Conservation (phyloP, 306 rosid species). For the Vigna hirtella region DNA sequence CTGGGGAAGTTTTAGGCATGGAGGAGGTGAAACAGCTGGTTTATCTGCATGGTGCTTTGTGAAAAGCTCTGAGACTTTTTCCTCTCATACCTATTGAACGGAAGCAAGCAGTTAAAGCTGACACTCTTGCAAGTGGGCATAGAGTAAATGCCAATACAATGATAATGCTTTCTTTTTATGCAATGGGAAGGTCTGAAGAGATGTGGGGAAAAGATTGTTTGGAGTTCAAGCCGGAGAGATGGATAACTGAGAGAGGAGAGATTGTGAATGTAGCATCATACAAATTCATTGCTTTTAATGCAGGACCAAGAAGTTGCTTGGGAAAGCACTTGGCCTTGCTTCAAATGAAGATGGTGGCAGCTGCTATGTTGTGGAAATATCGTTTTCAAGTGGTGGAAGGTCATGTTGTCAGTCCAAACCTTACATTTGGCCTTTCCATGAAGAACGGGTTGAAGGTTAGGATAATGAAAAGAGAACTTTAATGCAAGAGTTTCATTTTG, state of each 20-base stretch:
- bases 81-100: constrained; percentile 58
- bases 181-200: constrained; percentile 60
- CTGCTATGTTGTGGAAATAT: constrained; percentile 42
- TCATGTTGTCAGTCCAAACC: constrained; percentile 23
- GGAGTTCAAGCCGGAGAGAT: constrained; percentile 73
- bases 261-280: constrained; percentile 53
- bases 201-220: constrained; percentile 63
- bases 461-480: constrained; percentile 29
- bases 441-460: constrained; percentile 59
- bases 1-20: background rate
- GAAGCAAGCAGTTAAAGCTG: constrained; percentile 35
- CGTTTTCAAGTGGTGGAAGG: constrained; percentile 43
- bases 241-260: constrained; percentile 55
- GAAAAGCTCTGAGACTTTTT: constrained; percentile 57
- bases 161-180: constrained; percentile 48
- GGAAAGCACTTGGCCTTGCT: constrained; percentile 56
- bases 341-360: constrained; percentile 54
- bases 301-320: constrained; percentile 62
- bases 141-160: background rate
- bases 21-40: constrained; percentile 48
- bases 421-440: constrained; percentile 54
- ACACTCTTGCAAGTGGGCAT: constrained; percentile 68
- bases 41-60: constrained; percentile 59
- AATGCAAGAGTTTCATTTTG: background rate
- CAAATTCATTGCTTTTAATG: constrained; percentile 57